Base-by-base conservation (phyloP, 176 grass and related monocot genomes). In the Guadua angustifolia region DNA sequence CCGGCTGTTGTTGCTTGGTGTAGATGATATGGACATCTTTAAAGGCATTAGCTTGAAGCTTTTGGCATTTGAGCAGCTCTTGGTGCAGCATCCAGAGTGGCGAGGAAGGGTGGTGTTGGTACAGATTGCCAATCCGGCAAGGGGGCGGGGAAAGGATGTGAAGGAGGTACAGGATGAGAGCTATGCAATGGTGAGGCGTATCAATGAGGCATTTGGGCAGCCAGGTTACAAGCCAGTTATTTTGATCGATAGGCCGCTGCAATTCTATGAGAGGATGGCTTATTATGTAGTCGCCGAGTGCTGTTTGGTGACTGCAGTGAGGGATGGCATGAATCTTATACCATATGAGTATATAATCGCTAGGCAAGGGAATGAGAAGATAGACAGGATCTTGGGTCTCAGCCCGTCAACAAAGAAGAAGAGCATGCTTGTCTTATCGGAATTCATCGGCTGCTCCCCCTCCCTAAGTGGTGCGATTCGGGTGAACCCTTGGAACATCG, bases 1-100 rank as follows among this genome's bases (percentile, higher is more conserved):
- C 15, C 74, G 92, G 12, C 65, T 86, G 47, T 25, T 97, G 90
- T 71, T 97, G 47, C 90, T 97, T 9, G 94, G 92, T 2, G 94
- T 97, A 11, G 94, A 97, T 89, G 94, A 97, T 36, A 97, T 97
- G 94, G 94, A 97, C 51, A 97, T 94, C 55, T 97, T 97, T 5
- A 97, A 97, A 67, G 94, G 94, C 18, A 97, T 97, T 45, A 97
- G 94, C 78, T 80, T 97, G 67, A 97, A 97, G 85, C 87, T 97
- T 66, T 32, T 97, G 86, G 95, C 95, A 16, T 97, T 97, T 71
- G 92, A 97, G 86, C 92, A 94, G 71, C 90, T 97, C 44, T 51
- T 97, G 74, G 70, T 83, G 36, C 90, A 97, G 87, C 92, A 97
- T 75, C 84, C 75, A 11, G 88, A 94, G 47, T 97, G 92, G 88